Conservation (phyloP, 768 basidiomycete species). For the Amylocystis lapponica region DNA sequence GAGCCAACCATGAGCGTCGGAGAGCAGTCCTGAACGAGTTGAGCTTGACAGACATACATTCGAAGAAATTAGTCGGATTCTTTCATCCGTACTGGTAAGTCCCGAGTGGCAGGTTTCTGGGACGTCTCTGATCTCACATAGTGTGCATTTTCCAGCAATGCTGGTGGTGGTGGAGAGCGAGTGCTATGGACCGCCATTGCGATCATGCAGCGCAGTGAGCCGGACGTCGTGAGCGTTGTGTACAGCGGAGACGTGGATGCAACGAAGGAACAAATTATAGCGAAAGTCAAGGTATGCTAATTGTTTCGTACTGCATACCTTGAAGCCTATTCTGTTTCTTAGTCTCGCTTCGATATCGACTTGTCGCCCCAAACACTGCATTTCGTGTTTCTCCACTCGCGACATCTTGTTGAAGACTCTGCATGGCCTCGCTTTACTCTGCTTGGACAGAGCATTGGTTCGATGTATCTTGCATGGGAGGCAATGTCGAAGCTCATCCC, state of each 20-base stretch:
- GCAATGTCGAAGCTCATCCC: slow-evolving; percentile 76
- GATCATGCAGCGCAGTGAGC: slow-evolving; percentile 62
- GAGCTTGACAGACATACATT: slow-evolving; percentile 2
- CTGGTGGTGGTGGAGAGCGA: slow-evolving; percentile 94
- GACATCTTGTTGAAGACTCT: slow-evolving; percentile 70
- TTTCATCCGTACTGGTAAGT: slow-evolving; percentile 96
- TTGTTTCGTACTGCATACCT: neutral
- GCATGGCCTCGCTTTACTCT: slow-evolving; percentile 91
- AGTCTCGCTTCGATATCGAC: slow-evolving; percentile 79
- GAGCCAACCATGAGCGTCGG: neutral
- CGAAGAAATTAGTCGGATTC: slow-evolving; percentile 59
- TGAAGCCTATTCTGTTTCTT: neutral
- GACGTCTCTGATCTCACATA: slow-evolving; percentile 20
- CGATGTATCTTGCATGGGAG: slow-evolving; percentile 78
- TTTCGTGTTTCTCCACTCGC: slow-evolving; percentile 74
- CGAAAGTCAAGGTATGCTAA: slow-evolving; percentile 64
- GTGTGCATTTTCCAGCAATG: slow-evolving; percentile 54
- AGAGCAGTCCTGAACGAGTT: slow-evolving; percentile 7
- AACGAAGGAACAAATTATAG: slow-evolving; percentile 73
- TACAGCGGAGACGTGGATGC: slow-evolving; percentile 87
- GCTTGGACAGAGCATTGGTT: slow-evolving; percentile 86
- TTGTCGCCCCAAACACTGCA: slow-evolving; percentile 61
- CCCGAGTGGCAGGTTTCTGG: neutral
- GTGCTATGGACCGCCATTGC: slow-evolving; percentile 92
- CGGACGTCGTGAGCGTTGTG: slow-evolving; percentile 65